Evolutionary conservation across 192 early-diverging fungal species (phyloP).

Genomic region (Backusella tuberculispora): DNA sequence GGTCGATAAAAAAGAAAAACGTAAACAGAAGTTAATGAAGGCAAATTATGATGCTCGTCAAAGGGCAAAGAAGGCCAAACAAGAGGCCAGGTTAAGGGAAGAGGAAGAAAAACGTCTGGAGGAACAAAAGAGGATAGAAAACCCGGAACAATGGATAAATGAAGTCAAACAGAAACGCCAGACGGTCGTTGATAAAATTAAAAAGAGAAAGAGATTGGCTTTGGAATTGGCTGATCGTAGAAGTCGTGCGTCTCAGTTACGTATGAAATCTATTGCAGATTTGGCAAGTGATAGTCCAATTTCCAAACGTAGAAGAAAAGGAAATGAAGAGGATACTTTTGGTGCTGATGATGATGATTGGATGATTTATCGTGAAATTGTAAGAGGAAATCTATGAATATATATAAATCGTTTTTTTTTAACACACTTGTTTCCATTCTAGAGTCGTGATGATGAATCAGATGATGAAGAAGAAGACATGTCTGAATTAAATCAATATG

Average conservation of each 20-base stretch:
- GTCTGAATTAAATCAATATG: constrained; percentile 67
- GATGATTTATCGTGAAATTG: constrained; percentile 90
- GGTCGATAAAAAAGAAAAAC: constrained; percentile 81
- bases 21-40: constrained; percentile 80
- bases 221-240: constrained; percentile 84
- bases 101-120: constrained; percentile 69
- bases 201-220: constrained; percentile 67
- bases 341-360: constrained; percentile 94
- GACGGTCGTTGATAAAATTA: constrained; percentile 70
- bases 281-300: constrained; percentile 68
- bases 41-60: constrained; percentile 78
- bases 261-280: constrained; percentile 87
- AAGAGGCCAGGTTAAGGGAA: constrained; percentile 64
- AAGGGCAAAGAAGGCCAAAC: constrained; percentile 73
- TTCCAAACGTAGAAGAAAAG: constrained; percentile 58
- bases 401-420: neutral
- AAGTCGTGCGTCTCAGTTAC: constrained; percentile 81
- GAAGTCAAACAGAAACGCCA: constrained; percentile 66
- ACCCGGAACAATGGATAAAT: constrained; percentile 76
- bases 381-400: constrained; percentile 40
- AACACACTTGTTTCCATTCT: constrained; percentile 16
- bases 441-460: constrained; percentile 79
- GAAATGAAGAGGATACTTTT: constrained; percentile 86
- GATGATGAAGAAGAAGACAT: constrained; percentile 82
- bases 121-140: constrained; percentile 66